phyloP scores from a whole-genome alignment of 73 alveolate species.

The Tetrahymena malaccensis region DNA sequence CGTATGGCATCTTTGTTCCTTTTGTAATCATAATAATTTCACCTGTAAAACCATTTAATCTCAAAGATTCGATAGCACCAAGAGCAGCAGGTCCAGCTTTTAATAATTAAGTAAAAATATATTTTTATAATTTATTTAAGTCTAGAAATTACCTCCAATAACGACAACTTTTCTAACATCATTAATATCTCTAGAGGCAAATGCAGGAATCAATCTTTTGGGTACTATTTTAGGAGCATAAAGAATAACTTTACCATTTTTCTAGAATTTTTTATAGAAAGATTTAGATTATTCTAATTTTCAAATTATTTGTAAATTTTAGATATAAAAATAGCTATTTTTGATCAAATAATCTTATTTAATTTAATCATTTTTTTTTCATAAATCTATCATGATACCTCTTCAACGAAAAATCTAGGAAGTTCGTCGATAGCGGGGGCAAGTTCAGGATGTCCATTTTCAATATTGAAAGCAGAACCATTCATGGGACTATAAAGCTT shows the following conservation, averaged over 20 bases:
- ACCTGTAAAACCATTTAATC: conserved; percentile 33
- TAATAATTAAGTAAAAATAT: background rate
- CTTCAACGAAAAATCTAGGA: conserved; percentile 20
- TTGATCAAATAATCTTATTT: background rate
- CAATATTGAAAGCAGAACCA: conserved; percentile 32
- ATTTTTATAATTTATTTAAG: background rate
- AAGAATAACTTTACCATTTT: background rate
- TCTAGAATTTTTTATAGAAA: background rate
- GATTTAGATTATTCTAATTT: background rate
- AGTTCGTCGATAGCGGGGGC: conserved; percentile 39
- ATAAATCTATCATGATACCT: background rate
- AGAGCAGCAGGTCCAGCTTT: conserved; percentile 29
- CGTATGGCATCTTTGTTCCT: conserved; percentile 31
- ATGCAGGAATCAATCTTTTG: conserved; percentile 6
- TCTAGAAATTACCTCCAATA: conserved; percentile 6
- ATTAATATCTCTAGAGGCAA: conserved; percentile 24
- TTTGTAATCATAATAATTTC: conserved; percentile 10
- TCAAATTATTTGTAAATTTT: background rate
- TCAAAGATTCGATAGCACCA: conserved; percentile 9
- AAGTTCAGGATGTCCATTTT: conserved; percentile 31
- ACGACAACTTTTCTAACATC: conserved; percentile 34
- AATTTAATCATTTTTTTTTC: background rate
- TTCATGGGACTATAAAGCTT: conserved; percentile 36
- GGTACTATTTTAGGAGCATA: conserved; percentile 37
- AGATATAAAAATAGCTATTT: background rate